Conservation (phyloP, 2,329 filamentous ascomycete species). For the Diaporthe sp. region DNA sequence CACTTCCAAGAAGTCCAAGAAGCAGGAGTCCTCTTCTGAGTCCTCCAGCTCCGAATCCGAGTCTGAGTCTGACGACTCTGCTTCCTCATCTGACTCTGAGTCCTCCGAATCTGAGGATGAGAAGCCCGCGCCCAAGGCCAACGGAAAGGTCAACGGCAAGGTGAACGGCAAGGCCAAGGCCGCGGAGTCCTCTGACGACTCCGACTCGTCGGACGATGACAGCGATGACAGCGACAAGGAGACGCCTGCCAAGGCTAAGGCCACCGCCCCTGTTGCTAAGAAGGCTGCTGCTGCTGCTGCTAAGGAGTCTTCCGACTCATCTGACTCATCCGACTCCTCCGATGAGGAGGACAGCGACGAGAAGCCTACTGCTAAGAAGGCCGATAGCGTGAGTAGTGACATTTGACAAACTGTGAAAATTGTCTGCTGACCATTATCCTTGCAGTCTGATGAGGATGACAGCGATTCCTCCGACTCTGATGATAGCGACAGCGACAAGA, state of each 20-base stretch:
- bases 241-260: conserved; percentile 45
- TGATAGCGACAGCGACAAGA: conserved; percentile 47
- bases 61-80: conserved; percentile 53
- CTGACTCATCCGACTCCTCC: conserved; percentile 50
- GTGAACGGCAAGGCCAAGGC: conserved; percentile 54
- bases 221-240: conserved; percentile 49
- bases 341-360: conserved; percentile 44
- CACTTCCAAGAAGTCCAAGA: conserved; percentile 62
- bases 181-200: conserved; percentile 50
- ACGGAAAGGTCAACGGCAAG: conserved; percentile 45
- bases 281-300: conserved; percentile 48
- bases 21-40: conserved; percentile 53
- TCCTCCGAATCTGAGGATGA: conserved; percentile 53
- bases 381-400: conserved; percentile 37
- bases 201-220: conserved; percentile 51
- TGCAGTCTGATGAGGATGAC: conserved; percentile 46
- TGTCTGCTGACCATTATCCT: not conserved
- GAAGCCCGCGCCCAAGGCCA: conserved; percentile 50
- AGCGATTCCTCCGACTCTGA: conserved; percentile 45
- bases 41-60: conserved; percentile 49
- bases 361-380: conserved; percentile 45
- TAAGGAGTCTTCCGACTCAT: conserved; percentile 44
- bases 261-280: conserved; percentile 46
- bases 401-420: not conserved
- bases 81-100: conserved; percentile 52